Conservation (phyloP, 1,284 basidiomycete genomes). For the Irpex sp. region DNA sequence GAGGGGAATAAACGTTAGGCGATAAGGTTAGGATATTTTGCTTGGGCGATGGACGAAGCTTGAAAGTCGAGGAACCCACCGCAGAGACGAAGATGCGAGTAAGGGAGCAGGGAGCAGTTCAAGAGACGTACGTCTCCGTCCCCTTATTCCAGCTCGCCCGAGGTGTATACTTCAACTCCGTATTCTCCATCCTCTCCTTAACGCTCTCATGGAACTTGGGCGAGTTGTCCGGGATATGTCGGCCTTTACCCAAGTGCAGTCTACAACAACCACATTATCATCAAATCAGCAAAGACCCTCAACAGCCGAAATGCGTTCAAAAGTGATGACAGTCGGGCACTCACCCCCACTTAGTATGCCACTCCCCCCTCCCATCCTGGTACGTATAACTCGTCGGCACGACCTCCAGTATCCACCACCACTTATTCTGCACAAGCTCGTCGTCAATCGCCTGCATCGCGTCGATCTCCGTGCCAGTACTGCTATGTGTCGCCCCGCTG, state of each 20-base stretch:
- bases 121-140: constrained; percentile 46
- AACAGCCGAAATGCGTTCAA: background rate
- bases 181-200: constrained; percentile 42
- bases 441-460: constrained; percentile 34
- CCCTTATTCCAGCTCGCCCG: constrained; percentile 43
- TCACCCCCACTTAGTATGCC: constrained; percentile 33
- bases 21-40: too few species aligned
- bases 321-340: constrained; percentile 12
- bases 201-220: constrained; percentile 55
- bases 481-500: constrained; percentile 2
- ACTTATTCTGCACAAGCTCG: constrained; percentile 23
- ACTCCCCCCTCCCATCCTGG: constrained; percentile 33
- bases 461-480: constrained; percentile 18
- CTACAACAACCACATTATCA: constrained; percentile 14
- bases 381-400: constrained; percentile 33
- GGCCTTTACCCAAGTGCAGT: constrained; percentile 44
- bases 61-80: background rate
- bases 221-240: constrained; percentile 35
- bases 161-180: constrained; percentile 45
- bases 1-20: too few species aligned
- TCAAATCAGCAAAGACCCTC: background rate
- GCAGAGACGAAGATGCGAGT: background rate
- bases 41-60: too few species aligned
- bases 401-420: constrained; percentile 44
- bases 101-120: constrained; percentile 1